phyloP scores from a whole-genome alignment of 768 basidiomycete species.

The Trametes punicea region DNA sequence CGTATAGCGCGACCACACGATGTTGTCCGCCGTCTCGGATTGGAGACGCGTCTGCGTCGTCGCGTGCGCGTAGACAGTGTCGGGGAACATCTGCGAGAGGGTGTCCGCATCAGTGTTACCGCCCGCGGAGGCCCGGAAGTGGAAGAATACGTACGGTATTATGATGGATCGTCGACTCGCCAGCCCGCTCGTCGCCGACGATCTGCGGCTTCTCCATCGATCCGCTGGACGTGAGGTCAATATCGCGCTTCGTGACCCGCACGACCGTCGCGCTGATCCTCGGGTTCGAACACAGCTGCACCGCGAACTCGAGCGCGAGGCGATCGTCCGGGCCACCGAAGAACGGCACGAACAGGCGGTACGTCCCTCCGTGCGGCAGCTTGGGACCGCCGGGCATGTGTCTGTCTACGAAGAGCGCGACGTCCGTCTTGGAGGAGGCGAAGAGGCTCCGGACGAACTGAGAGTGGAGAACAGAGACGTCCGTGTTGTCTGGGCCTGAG shows the following conservation, averaged over 20 bases:
- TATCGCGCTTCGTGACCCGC: slow-evolving; percentile 52
- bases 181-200: slow-evolving; percentile 26
- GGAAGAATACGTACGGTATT: slow-evolving; percentile 14
- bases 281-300: slow-evolving; percentile 74
- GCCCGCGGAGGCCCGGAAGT: neutral
- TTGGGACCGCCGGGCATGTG: slow-evolving; percentile 29
- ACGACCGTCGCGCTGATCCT: slow-evolving; percentile 72
- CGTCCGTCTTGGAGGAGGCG: slow-evolving; percentile 63
- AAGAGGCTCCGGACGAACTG: slow-evolving; percentile 85
- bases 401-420: slow-evolving; percentile 79
- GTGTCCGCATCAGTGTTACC: neutral
- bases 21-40: slow-evolving; percentile 81
- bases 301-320: slow-evolving; percentile 77
- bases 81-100: slow-evolving; percentile 40
- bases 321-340: slow-evolving; percentile 95
- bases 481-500: slow-evolving; percentile 33
- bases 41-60: slow-evolving; percentile 66
- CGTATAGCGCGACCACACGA: slow-evolving; percentile 68
- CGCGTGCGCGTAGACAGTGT: slow-evolving; percentile 66
- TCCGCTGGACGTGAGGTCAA: slow-evolving; percentile 1
- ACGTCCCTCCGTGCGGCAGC: slow-evolving; percentile 31
- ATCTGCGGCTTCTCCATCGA: slow-evolving; percentile 27
- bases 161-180: slow-evolving; percentile 14
- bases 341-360: slow-evolving; percentile 85
- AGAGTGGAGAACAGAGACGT: slow-evolving; percentile 61